Evolutionary conservation across 2,329 filamentous ascomycete genomes (phyloP), one percentile per base, ranked within the genome.

Genomic region (Epichloe amarillans): DNA sequence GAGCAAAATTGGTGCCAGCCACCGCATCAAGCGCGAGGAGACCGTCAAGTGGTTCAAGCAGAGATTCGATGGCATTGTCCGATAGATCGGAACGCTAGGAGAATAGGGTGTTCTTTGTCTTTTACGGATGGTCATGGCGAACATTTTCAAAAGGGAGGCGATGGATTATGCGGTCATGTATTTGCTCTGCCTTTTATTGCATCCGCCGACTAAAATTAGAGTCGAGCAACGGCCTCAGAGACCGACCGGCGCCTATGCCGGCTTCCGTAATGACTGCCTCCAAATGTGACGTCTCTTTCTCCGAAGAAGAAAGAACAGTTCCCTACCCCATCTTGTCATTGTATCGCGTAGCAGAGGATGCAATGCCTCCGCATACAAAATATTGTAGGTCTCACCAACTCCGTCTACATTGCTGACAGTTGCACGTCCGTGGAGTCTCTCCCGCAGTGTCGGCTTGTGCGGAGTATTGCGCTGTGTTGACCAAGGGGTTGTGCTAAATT

Each of bases 1-100:
- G 83, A 79, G 82, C 78, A 80, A 74, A 67, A 84, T 98, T 69
- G 93, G 93, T 69, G 71, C 86, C 69, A 79, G 74, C 74, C 93
- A 98, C 86, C 82, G 83, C 70, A 95, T 98, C 83, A 88, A 82
- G 83, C 86, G 89, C 69, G 75, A 82, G 60, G 93, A 98, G 83
- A 96, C 90, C 68, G 76, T 97, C 77, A 95, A 90, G 80, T 98
- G 93, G 93, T 98, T 81, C 77, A 81, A 81, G 77, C 66, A 70
- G 67, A 84, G 89, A 75, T 96, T 95, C 83, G 89, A 97, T 72
- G 93, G 91, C 72, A 97, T 97, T 72, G 88, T 98, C 77, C 85
- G 93, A 80, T 97, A 95, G 88, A 83, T 45, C 10, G 14, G 43
- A 45, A 50, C 21, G 23, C 2, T 21, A 19, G 30, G 19, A 21